These are phyloP conservation scores for Lindgomyces ingoldianus DNA, from an alignment of 495 filamentous ascomycete genomes.

Conservation along the genomic window DNA sequence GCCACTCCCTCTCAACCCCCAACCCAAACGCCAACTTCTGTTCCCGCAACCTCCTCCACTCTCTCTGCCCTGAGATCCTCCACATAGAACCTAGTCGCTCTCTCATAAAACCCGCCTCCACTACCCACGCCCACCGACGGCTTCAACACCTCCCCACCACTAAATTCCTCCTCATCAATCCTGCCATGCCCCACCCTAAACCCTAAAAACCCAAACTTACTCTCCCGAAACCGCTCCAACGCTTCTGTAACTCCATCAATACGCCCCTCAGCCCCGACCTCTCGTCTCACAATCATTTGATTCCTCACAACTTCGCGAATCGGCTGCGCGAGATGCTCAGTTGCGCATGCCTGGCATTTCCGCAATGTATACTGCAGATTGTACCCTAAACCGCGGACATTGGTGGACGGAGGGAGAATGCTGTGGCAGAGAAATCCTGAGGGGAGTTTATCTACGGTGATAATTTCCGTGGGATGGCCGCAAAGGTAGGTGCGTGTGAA, in stretches of 20 bases:
- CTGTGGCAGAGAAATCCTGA: neutral
- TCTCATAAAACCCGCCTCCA: no score
- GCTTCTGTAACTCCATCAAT: neutral
- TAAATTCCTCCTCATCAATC: neutral
- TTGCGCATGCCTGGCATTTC: neutral
- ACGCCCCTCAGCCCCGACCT: neutral
- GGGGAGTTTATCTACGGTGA: neutral
- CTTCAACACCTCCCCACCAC: neutral
- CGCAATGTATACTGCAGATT: neutral
- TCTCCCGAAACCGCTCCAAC: neutral
- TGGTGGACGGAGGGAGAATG: neutral
- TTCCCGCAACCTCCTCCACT: no score
- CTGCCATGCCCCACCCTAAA: neutral
- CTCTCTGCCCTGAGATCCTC: no score
- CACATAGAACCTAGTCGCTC: no score
- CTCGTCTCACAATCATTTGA: neutral
- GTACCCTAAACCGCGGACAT: neutral
- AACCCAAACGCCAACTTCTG: no score
- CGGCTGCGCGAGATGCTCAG: neutral
- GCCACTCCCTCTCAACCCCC: no score
- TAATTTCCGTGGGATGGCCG: neutral
- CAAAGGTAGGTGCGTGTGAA: slow-evolving; percentile 4
- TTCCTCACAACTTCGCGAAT: neutral
- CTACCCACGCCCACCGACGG: no score
- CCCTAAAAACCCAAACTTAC: neutral